Evolutionary conservation across 2,329 filamentous ascomycete species (phyloP), one percentile per base, ranked within the genome.

Genomic region (Diaporthe ilicicola): DNA sequence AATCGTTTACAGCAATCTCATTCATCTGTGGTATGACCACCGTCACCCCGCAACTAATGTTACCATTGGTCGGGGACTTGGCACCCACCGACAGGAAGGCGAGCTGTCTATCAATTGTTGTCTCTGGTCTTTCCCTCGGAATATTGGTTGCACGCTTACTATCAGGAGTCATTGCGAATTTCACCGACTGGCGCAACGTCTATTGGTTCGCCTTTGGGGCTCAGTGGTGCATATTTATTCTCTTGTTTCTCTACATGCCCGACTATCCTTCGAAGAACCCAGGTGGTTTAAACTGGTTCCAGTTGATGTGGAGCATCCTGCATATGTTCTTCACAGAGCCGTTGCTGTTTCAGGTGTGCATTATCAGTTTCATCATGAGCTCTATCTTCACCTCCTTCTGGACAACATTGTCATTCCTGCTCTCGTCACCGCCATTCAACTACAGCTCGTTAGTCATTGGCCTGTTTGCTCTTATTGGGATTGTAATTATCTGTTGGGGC

Each of bases 211-310:
- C 92, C 0, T 87, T 95, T 6, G 93, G 86, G 0, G 82, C 93
- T 0, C 93, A 96, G 80, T 91, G 89, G 75, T 77, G 89, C 10
- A 90, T 95, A 73, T 87, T 91, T 69, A 74, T 83, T 8, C 81
- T 91, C 0, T 86, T 95, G 7, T 95, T 89, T 83, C 78, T 90
- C 54, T 93, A 90, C 79, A 92, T 96, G 91, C 93, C 93, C 0
- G 92, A 95, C 78, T 96, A 96, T 74, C 94, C 93, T 0, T 87
- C 88, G 1, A 92, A 92, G 4, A 95, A 94, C 77, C 90, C 89
- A 0, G 81, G 83, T 1, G 88, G 89, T 0, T 80, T 92, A 17
- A 89, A 88, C 72, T 95, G 95, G 78, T 86, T 89, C 73, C 82
- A 83, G 1, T 89, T 93, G 73, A 84, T 95, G 3, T 87, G 85